Conservation (phyloP, 768 basidiomycete species). For the Trametes cingulata region DNA sequence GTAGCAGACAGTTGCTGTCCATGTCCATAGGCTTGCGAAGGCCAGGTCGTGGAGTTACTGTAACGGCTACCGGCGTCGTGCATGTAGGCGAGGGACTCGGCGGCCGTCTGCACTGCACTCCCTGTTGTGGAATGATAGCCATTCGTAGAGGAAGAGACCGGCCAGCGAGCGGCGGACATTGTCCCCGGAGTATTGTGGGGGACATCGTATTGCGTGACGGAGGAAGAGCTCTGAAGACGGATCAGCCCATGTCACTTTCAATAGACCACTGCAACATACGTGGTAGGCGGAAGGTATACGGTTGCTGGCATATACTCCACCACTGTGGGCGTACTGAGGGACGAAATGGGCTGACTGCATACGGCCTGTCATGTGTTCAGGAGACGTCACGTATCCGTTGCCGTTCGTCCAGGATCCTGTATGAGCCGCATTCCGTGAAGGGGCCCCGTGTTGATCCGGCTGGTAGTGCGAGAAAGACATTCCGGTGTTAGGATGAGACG, state of each 20-base stretch:
- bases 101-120: conserved; percentile 16
- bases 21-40: conserved; percentile 1
- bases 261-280: not conserved
- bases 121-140: conserved; percentile 9
- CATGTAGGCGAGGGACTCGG: conserved; percentile 23
- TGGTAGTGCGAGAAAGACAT: conserved; percentile 32
- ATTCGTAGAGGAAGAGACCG: conserved; percentile 1
- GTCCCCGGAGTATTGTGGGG: not conserved
- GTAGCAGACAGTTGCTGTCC: not conserved
- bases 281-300: conserved; percentile 14
- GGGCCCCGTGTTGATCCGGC: conserved; percentile 28
- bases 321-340: conserved; percentile 14
- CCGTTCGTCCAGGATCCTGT: conserved; percentile 13
- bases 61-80: conserved; percentile 16
- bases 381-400: conserved; percentile 10
- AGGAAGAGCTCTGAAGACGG: not conserved
- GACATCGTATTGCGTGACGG: not conserved
- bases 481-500: conserved; percentile 20
- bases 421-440: conserved; percentile 9
- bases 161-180: conserved; percentile 18
- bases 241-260: not conserved
- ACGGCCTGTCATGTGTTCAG: conserved; percentile 7
- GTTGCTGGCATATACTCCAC: conserved; percentile 5
- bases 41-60: conserved; percentile 1
- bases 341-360: conserved; percentile 15